A percentile compares a stretch with the other conserved stretches of the same genome.
Conservation (phyloP, 768 basidiomycete species). For the Lactarius vividus region DNA sequence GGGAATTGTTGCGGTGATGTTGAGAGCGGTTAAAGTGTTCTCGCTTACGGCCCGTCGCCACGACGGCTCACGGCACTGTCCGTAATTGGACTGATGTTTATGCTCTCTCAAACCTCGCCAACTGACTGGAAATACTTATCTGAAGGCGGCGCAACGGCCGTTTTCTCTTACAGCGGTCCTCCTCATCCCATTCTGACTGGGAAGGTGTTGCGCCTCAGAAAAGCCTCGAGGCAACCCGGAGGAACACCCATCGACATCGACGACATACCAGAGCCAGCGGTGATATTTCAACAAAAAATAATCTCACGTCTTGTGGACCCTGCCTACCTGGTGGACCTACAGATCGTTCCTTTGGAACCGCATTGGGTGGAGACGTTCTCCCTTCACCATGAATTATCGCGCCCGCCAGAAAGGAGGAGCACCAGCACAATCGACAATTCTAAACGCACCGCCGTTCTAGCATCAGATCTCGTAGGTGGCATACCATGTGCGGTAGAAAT, state of each 20-base stretch:
- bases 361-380: conserved; percentile 62
- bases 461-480: conserved; percentile 75
- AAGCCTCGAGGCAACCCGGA: conserved; percentile 36
- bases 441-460: conserved; percentile 60
- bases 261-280: conserved; percentile 40
- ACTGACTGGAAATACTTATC: conserved; percentile 79
- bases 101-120: conserved; percentile 34
- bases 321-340: conserved; percentile 56
- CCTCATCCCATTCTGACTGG: conserved; percentile 49
- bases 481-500: conserved; percentile 78
- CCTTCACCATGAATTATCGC: conserved; percentile 41
- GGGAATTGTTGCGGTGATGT: conserved; percentile 18
- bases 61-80: conserved; percentile 10
- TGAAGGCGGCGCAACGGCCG: conserved; percentile 91
- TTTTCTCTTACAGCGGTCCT: conserved; percentile 76
- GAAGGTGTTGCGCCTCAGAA: conserved; percentile 76
- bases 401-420: conserved; percentile 56
- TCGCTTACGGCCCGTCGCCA: not conserved
- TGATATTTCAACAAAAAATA: conserved; percentile 61
- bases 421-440: conserved; percentile 59
- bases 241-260: conserved; percentile 27
- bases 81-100: conserved; percentile 7
- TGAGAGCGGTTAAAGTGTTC: not conserved
- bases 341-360: conserved; percentile 44
- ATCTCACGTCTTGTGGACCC: conserved; percentile 63